phyloP scores from a whole-genome alignment of 257 asterid species.

The Solanum pinnatisectum region DNA sequence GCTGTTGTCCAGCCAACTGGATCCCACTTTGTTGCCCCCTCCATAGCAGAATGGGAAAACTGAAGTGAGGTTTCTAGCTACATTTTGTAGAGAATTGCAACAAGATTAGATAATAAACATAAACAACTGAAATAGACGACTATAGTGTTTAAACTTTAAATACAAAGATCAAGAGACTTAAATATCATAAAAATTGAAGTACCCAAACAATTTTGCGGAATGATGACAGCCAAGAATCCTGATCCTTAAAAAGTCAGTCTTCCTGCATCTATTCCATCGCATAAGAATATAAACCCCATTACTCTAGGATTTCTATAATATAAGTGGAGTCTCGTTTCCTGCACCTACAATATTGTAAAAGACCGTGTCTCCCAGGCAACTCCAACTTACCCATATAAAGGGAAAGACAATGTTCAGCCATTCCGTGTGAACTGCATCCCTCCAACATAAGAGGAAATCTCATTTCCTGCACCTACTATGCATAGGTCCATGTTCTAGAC shows the following conservation, averaged over 20 bases:
- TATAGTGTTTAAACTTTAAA: background rate
- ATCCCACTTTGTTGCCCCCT: slow-evolving; percentile 70
- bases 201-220: background rate
- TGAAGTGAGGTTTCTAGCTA: slow-evolving; percentile 33
- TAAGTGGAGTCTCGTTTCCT: background rate
- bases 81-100: background rate
- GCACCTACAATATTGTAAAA: background rate
- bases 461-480: background rate
- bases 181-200: background rate
- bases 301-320: background rate
- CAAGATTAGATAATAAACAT: background rate
- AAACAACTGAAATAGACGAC: background rate
- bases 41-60: slow-evolving; percentile 39
- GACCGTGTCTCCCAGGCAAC: background rate
- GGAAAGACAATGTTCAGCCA: background rate
- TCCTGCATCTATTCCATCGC: background rate
- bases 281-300: background rate
- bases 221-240: background rate
- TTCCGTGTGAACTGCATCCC: background rate
- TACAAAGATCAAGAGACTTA: background rate
- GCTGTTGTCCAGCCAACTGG: slow-evolving; percentile 29
- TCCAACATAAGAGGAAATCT: background rate
- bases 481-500: background rate
- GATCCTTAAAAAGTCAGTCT: background rate
- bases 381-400: background rate